phyloP scores from a whole-genome alignment of 495 filamentous ascomycete genomes.

The Penicillium soppii region DNA sequence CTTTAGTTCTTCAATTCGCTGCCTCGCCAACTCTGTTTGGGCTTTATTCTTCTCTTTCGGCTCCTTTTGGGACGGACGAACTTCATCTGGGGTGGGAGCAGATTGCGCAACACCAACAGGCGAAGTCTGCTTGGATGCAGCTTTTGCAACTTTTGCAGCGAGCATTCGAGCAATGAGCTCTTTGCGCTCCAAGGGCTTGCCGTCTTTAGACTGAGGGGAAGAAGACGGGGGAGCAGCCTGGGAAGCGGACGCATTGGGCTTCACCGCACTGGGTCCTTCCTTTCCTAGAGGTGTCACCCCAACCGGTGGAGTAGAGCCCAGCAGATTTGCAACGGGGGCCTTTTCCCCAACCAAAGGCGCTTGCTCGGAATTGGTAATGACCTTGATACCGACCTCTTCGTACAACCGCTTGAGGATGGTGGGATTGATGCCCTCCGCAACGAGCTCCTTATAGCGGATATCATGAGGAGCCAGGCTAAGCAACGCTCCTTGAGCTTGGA shows the following conservation, averaged over 20 bases:
- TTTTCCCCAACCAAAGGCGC: neutral
- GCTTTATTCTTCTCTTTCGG: conserved; percentile 54
- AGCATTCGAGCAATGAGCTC: conserved; percentile 73
- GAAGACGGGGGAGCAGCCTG: conserved; percentile 8
- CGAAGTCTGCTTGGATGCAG: conserved; percentile 19
- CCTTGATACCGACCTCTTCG: conserved; percentile 58
- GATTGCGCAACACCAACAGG: conserved; percentile 15
- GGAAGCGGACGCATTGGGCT: conserved; percentile 3
- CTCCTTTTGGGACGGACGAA: conserved; percentile 18
- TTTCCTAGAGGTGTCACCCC: neutral
- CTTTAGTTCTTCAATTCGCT: conserved; percentile 53
- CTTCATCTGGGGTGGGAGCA: conserved; percentile 1
- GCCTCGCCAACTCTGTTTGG: conserved; percentile 52
- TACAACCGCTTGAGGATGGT: conserved; percentile 62
- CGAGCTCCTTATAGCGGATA: conserved; percentile 64
- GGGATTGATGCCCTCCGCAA: conserved; percentile 70
- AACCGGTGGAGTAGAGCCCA: neutral
- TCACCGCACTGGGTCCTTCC: conserved; percentile 1
- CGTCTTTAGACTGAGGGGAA: conserved; percentile 10
- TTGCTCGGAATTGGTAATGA: conserved; percentile 17
- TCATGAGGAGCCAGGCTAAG: conserved; percentile 61
- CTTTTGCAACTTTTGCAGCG: conserved; percentile 53
- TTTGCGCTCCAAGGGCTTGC: conserved; percentile 66
- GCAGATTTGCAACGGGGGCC: neutral
- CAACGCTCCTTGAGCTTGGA: conserved; percentile 68